Evolutionary conservation across 164 flowering plant genomes (phyloP), one percentile per base, ranked within the genome.

Genomic region (Echeveria elegans): DNA sequence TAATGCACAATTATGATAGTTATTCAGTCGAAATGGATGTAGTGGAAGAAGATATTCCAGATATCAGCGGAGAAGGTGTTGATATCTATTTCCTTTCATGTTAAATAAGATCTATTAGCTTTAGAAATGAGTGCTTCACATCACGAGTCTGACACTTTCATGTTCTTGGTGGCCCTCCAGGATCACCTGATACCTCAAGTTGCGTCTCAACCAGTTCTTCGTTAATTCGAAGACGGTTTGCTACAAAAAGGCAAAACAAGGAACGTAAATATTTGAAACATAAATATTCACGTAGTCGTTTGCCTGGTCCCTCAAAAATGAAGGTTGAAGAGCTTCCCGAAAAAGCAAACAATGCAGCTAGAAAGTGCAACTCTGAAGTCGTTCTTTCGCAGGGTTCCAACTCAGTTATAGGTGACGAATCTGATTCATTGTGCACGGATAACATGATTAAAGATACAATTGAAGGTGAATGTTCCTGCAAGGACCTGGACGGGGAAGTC

Each of bases 1-100:
- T 61, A 7, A 73, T 56, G 32, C 32, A 64, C 61, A 83, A 76
- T 63, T 53, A 70, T 6, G 72, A 73, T 61, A 83, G 81, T 70
- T 83, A 79, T 70, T 73, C 80, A 43, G 84, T 83, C 68, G 96
- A 89, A 68, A 89, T 87, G 85, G 97, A 91, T 76, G 89, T 81
- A 14, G 68, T 80, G 64, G 92, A 91, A 74, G 70, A 74, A 47
- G 56, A 64, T 21, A 61, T 67, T 67, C 70, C 70, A 45, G 82
- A 79, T 30, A 66, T 43, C 77, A 72, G 77, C 40, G 68, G 67
- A 47, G 72, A 65, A 67, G 66, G 61, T 56, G 19, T 29, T 23
- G 31, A 56, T 28, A 24, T n/a, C 6, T 29, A 7, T 53, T 53
- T 14, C 24, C 1, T 14, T 56, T 56, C 31, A 1, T 28, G 32